phyloP scores from a whole-genome alignment of 306 rosid species.

The Lathyrus tuberosus region DNA sequence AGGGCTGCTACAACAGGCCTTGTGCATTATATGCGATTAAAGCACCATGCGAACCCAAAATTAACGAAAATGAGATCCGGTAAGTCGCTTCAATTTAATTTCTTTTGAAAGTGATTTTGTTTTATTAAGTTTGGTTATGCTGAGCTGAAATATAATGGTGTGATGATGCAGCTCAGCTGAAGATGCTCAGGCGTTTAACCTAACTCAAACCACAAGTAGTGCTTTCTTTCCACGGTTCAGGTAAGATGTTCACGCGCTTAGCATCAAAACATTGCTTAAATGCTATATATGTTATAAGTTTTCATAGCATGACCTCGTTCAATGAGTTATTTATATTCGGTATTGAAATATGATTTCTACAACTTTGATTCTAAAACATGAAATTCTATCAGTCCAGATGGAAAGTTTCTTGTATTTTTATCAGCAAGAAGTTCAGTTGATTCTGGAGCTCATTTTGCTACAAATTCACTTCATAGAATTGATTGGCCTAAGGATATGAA shows the following conservation, averaged over 20 bases:
- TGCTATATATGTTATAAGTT: neutral
- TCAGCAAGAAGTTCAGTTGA: slow-evolving; percentile 82
- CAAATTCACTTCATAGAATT: slow-evolving; percentile 91
- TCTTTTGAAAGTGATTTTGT: slow-evolving; percentile 17
- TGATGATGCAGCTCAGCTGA: slow-evolving; percentile 63
- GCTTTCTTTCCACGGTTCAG: slow-evolving; percentile 91
- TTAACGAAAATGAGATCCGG: slow-evolving; percentile 55
- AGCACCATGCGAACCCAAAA: slow-evolving; percentile 60
- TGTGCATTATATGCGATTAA: slow-evolving; percentile 76
- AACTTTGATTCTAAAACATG: slow-evolving; percentile 35
- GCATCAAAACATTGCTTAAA: slow-evolving; percentile 3
- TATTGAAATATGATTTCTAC: slow-evolving; percentile 6
- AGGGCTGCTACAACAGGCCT: slow-evolving; percentile 82
- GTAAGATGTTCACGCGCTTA: slow-evolving; percentile 44
- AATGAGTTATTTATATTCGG: neutral
- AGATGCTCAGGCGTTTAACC: slow-evolving; percentile 51
- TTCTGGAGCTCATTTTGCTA: slow-evolving; percentile 87
- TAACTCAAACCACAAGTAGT: slow-evolving; percentile 71
- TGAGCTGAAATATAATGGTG: slow-evolving; percentile 29
- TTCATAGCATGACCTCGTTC: slow-evolving; percentile 4
- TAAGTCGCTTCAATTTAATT: slow-evolving; percentile 48
- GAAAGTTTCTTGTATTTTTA: slow-evolving; percentile 77
- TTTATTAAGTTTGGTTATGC: slow-evolving; percentile 36
- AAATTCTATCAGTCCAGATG: slow-evolving; percentile 82
- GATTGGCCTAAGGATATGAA: slow-evolving; percentile 68